These are phyloP conservation scores for Globisporangium perplexum DNA, from an alignment of 352 stramenopile species.

Conservation along the genomic window DNA sequence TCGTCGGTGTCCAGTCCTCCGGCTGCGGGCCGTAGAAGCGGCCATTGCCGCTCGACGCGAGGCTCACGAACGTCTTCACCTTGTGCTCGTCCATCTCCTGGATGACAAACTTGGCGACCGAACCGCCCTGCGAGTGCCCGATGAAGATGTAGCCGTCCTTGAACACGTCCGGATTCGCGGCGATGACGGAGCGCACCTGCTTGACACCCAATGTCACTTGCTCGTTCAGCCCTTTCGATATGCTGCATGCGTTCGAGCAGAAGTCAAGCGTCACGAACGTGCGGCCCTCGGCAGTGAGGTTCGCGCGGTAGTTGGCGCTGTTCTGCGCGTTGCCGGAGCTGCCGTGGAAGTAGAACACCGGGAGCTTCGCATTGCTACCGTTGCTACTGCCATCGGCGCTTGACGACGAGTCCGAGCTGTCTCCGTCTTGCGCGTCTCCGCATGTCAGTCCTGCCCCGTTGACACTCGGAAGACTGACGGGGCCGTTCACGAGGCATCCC, in stretches of 20 bases:
- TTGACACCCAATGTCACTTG: slow-evolving; percentile 19
- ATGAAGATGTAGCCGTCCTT: slow-evolving; percentile 32
- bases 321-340: slow-evolving; percentile 11
- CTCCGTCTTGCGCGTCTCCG: neutral
- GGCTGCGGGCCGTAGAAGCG: slow-evolving; percentile 7
- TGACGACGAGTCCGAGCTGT: neutral
- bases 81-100: slow-evolving; percentile 18
- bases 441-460: neutral
- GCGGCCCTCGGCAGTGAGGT: slow-evolving; percentile 20
- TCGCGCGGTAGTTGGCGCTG: slow-evolving; percentile 15
- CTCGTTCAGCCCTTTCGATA: slow-evolving; percentile 6
- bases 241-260: slow-evolving; percentile 16
- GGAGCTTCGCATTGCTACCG: slow-evolving; percentile 7
- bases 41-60: slow-evolving; percentile 3
- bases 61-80: slow-evolving; percentile 8
- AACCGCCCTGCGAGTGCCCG: slow-evolving; percentile 22
- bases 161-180: slow-evolving; percentile 14
- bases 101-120: slow-evolving; percentile 3
- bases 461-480: neutral
- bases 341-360: slow-evolving; percentile 34
- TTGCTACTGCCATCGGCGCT: neutral
- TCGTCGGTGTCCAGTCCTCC: neutral
- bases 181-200: slow-evolving; percentile 12
- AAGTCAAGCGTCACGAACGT: slow-evolving; percentile 25
- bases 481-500: neutral